Evolutionary conservation across 352 stramenopile genomes (phyloP).

Genomic region (Globisporangium solare): DNA sequence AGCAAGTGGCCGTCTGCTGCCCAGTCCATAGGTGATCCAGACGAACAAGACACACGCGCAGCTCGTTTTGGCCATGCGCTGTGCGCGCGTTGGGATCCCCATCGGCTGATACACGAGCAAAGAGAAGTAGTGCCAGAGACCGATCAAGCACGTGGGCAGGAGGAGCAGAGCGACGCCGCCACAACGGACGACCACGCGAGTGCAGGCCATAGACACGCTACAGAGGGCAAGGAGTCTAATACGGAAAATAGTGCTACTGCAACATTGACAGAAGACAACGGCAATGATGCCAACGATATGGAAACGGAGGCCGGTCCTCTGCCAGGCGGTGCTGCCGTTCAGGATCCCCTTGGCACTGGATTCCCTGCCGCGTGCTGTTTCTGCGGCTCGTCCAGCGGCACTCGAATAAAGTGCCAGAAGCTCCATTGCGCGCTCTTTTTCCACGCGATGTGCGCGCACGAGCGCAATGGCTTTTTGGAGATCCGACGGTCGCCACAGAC

Average conservation of each 20-base stretch:
- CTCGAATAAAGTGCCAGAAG: slow-evolving; percentile 57
- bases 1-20: not conserved
- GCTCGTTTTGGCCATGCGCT: slow-evolving; percentile 33
- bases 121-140: not conserved
- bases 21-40: too few species aligned
- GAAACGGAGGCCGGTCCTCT: not conserved
- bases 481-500: slow-evolving; percentile 11
- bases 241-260: not conserved
- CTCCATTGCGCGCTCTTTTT: slow-evolving; percentile 56
- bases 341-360: slow-evolving; percentile 5
- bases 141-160: slow-evolving; percentile 8
- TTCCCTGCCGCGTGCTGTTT: slow-evolving; percentile 39
- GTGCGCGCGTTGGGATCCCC: slow-evolving; percentile 48
- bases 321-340: not conserved
- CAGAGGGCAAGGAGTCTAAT: not conserved
- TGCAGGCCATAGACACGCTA: not conserved
- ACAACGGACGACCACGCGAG: not conserved
- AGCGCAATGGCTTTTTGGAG: slow-evolving; percentile 30
- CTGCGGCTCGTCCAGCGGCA: slow-evolving; percentile 28
- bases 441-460: slow-evolving; percentile 55
- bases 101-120: slow-evolving; percentile 15
- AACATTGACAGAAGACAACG: too few species aligned
- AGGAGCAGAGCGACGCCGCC: slow-evolving; percentile 6
- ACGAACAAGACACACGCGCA: not conserved
- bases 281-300: not conserved